Percentiles rank a stretch among this genome's conserved stretches.
These are phyloP conservation scores for Umbelopsis sp. DNA, from an alignment of 192 early-diverging fungal species.

Conservation along the genomic window DNA sequence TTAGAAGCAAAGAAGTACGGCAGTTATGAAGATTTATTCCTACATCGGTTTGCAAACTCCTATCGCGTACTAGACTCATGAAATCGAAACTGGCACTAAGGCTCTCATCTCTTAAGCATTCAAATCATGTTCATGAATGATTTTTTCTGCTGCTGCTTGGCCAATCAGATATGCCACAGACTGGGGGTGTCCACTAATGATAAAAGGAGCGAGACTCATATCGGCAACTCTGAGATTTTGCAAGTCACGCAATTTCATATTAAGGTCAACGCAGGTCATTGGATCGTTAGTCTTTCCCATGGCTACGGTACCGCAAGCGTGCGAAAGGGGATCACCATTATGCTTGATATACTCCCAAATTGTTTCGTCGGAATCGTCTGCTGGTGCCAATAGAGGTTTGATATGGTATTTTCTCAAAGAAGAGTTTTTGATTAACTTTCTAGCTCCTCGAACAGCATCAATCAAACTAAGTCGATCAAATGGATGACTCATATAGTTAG, in stretches of 20 bases:
- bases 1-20: too few relatives aligned
- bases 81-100: too few relatives aligned
- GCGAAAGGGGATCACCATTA: slow-evolving; percentile 22
- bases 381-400: neutral
- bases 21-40: too few relatives aligned
- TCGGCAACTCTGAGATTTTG: slow-evolving; percentile 29
- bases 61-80: too few relatives aligned
- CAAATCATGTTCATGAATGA: neutral
- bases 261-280: slow-evolving; percentile 24
- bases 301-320: slow-evolving; percentile 29
- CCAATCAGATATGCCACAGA: neutral
- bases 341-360: neutral
- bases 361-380: neutral
- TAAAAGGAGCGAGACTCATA: slow-evolving; percentile 11
- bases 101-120: too few relatives aligned
- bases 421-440: too few relatives aligned
- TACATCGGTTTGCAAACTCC: too few relatives aligned
- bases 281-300: slow-evolving; percentile 30
- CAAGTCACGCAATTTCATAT: slow-evolving; percentile 24
- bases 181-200: neutral
- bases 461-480: neutral
- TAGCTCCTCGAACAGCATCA: neutral
- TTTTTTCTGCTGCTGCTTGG: neutral
- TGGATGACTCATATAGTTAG: neutral
- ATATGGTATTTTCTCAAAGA: neutral